Conservation (phyloP, 148 eudicot genomes). For the Rhododendron vialii region DNA sequence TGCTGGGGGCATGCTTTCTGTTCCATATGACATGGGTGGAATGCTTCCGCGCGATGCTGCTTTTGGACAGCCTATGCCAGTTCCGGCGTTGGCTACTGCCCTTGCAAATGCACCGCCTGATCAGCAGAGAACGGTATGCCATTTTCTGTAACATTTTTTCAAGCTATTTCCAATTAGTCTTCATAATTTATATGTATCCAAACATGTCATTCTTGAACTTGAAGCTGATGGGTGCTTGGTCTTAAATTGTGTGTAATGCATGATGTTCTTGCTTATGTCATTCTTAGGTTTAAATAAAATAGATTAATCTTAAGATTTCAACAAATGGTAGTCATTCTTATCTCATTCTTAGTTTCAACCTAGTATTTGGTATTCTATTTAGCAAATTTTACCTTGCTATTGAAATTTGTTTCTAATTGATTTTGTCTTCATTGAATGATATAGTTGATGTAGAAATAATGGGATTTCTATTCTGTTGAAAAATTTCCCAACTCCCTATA, state of each 20-base stretch:
- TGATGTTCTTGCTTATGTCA: background rate
- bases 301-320: background rate
- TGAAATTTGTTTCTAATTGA: background rate
- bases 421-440: background rate
- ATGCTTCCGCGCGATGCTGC: constrained; percentile 16
- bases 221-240: background rate
- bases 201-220: background rate
- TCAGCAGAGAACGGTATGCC: constrained; percentile 68
- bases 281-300: background rate
- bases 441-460: background rate
- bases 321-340: background rate
- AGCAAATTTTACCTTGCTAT: background rate
- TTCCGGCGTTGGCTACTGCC: constrained; percentile 64
- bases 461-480: background rate
- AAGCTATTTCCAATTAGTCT: background rate
- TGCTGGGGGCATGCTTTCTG: constrained; percentile 52
- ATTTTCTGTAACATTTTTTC: background rate
- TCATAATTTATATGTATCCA: background rate
- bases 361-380: no score
- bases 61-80: constrained; percentile 40
- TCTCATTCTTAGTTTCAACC: no score
- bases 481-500: background rate
- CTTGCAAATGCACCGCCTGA: constrained; percentile 76
- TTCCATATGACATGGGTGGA: constrained; percentile 33
- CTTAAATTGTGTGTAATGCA: background rate